Percentiles rank a stretch among this genome's conserved stretches.
Evolutionary conservation across 2,329 filamentous ascomycete genomes (phyloP).

Genomic region (Blastomyces parvus): DNA sequence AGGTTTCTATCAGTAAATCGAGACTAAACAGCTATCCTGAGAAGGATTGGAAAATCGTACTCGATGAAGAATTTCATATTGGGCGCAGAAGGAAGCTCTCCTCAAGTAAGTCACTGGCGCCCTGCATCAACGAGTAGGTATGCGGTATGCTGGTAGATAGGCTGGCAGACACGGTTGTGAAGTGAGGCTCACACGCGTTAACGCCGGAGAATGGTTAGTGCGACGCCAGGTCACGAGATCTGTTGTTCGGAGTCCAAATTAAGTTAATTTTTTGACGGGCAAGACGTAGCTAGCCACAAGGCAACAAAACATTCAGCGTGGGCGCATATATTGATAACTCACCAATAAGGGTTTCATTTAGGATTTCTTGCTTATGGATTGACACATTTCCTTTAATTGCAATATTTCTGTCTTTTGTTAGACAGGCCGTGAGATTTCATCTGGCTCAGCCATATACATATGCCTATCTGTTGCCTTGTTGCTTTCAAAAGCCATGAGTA

Average conservation of each 20-base stretch:
- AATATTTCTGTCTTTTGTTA: not conserved
- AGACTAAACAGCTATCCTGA: not conserved
- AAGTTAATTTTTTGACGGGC: not conserved
- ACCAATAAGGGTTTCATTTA: not conserved
- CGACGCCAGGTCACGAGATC: conserved; percentile 5
- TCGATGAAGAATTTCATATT: conserved; percentile 74
- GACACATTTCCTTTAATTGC: not conserved
- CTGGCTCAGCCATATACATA: not conserved
- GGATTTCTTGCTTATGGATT: not conserved
- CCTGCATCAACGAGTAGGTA: not conserved
- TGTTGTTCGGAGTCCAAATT: too few relatives aligned
- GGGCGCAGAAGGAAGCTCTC: conserved; percentile 11
- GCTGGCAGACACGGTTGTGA: not conserved
- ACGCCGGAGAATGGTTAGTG: conserved; percentile 1
- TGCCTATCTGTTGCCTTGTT: conserved; percentile 14
- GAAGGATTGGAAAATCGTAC: conserved; percentile 33
- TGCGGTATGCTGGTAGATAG: too few relatives aligned
- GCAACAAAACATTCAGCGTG: not conserved
- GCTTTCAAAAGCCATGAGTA: conserved; percentile 41
- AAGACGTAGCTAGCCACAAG: not conserved
- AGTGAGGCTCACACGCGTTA: not conserved
- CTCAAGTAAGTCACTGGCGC: not conserved
- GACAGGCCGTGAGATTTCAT: not conserved
- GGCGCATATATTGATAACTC: not conserved
- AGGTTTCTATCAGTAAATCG: conserved; percentile 16